Conservation (phyloP, 208 protist species). For the Crithidia mellificae region DNA sequence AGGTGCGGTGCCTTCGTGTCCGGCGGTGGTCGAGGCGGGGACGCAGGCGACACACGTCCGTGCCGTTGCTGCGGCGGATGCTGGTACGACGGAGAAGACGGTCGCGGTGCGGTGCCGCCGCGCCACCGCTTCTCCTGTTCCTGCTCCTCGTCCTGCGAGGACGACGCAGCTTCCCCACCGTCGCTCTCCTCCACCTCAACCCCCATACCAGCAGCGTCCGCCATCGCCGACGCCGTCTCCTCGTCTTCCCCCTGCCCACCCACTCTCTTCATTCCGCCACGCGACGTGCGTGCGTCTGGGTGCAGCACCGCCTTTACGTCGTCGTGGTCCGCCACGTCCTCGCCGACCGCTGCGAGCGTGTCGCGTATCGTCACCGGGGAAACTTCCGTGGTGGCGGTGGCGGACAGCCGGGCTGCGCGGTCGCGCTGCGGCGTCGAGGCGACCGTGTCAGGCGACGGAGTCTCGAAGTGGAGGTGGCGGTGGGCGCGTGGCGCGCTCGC, state of each 20-base stretch:
- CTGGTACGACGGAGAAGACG: too few relatives aligned
- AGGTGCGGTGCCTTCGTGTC: background rate
- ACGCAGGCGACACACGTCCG: background rate
- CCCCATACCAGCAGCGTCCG: too few relatives aligned
- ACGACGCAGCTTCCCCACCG: background rate
- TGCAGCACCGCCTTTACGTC: too few relatives aligned
- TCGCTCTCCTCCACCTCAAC: background rate
- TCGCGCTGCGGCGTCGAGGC: background rate
- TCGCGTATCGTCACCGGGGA: constrained; percentile 3
- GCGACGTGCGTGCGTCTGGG: too few relatives aligned
- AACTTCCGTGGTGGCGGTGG: background rate
- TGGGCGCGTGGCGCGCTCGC: background rate
- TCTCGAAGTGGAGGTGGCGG: background rate
- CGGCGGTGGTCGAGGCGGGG: background rate
- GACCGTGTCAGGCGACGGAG: background rate
- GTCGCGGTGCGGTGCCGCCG: too few relatives aligned
- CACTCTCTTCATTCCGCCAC: too few relatives aligned
- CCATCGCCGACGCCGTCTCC: too few relatives aligned
- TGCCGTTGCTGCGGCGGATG: too few relatives aligned
- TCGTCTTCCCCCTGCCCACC: background rate
- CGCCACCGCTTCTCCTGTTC: background rate
- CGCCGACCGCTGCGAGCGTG: background rate
- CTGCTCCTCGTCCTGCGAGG: background rate
- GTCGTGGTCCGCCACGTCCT: too few relatives aligned
- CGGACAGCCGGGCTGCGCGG: background rate